These are phyloP conservation scores for Cryphonectria nitschkei DNA, from an alignment of 2,329 filamentous ascomycete species.

Conservation along the genomic window DNA sequence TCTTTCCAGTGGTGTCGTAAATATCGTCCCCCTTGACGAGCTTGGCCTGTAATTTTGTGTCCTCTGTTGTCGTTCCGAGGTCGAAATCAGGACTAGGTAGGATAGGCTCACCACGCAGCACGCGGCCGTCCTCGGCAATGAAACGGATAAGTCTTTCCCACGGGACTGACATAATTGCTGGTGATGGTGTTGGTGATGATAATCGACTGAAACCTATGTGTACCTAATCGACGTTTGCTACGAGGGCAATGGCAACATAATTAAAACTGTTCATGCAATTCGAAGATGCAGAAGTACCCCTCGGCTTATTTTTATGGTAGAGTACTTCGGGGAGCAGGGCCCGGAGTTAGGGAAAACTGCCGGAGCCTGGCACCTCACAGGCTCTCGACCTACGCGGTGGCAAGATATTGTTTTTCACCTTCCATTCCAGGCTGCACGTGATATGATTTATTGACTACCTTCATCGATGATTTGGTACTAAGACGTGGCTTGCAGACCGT, in stretches of 20 bases:
- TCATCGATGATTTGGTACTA: neutral
- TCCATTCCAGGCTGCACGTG: neutral
- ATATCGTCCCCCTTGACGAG: slow-evolving; percentile 55
- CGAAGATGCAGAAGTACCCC: neutral
- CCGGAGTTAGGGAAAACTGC: slow-evolving; percentile 8
- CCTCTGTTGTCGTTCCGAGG: slow-evolving; percentile 50
- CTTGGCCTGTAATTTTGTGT: slow-evolving; percentile 54
- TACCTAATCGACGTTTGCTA: neutral
- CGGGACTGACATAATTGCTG: slow-evolving; percentile 37
- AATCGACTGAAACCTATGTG: neutral
- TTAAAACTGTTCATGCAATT: neutral
- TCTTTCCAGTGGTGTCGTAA: slow-evolving; percentile 50
- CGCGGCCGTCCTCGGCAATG: slow-evolving; percentile 52
- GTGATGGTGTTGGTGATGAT: neutral
- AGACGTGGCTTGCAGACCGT: neutral
- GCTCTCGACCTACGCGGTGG: neutral
- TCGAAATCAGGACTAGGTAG: slow-evolving; percentile 49
- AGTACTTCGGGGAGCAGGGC: slow-evolving; percentile 3
- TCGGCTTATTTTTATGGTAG: slow-evolving; percentile 8
- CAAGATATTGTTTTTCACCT: neutral
- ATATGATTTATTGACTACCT: neutral
- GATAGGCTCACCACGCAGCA: slow-evolving; percentile 57
- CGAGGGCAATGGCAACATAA: neutral
- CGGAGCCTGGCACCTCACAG: neutral
- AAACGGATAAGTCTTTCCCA: slow-evolving; percentile 62